These are phyloP conservation scores for Claviceps fusiformis DNA, from an alignment of 2,329 filamentous ascomycete species.

Conservation along the genomic window DNA sequence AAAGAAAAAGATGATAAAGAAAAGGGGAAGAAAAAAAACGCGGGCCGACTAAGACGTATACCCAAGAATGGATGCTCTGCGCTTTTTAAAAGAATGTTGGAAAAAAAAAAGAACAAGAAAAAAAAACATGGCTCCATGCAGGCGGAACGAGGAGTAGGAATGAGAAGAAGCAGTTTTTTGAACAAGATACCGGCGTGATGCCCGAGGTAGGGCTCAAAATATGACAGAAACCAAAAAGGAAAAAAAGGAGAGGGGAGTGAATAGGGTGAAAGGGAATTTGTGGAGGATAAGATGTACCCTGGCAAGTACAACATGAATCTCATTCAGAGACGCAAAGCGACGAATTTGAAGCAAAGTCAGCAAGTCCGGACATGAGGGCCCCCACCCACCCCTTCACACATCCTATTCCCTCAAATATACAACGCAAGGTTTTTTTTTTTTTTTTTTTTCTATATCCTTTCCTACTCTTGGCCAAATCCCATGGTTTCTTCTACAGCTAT, in stretches of 20 bases:
- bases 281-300: background rate
- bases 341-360: background rate
- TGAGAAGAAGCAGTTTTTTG: background rate
- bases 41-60: background rate
- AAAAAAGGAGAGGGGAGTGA: no score
- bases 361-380: background rate
- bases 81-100: background rate
- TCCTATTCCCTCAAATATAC: background rate
- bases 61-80: constrained; percentile 1
- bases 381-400: background rate
- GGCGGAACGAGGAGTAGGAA: no score
- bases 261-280: background rate
- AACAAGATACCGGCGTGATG: background rate
- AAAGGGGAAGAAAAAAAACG: background rate
- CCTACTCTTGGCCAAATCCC: constrained; percentile 93
- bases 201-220: background rate
- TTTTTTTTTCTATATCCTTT: background rate
- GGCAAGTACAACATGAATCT: background rate
- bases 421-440: background rate
- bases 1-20: background rate
- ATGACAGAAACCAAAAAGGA: background rate
- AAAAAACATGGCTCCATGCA: no score
- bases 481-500: constrained; percentile 98
- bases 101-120: no score
- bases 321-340: background rate